A percentile compares a stretch with the other conserved stretches of the same genome.
Conservation (phyloP, 2,329 filamentous ascomycete species). For the Phaeomoniella chlamydospora region DNA sequence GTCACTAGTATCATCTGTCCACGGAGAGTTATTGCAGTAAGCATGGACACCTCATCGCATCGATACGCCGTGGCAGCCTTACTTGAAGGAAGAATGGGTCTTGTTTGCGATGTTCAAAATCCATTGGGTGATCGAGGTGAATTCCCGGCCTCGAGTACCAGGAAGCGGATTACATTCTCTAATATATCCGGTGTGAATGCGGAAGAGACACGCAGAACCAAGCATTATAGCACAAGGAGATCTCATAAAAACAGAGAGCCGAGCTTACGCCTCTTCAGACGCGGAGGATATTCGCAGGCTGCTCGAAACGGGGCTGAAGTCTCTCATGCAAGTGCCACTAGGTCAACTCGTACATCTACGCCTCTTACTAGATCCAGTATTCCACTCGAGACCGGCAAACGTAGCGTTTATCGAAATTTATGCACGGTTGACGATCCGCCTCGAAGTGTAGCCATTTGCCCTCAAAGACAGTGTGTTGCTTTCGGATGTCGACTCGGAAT, state of each 20-base stretch:
- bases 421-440: conserved; percentile 49
- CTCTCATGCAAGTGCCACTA: conserved; percentile 2
- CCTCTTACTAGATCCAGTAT: conserved; percentile 1
- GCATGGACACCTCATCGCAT: conserved; percentile 46
- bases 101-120: conserved; percentile 39
- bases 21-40: conserved; percentile 40
- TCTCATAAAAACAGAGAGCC: not conserved
- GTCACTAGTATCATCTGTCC: conserved; percentile 43
- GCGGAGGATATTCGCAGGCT: not conserved
- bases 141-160: not conserved
- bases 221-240: not conserved
- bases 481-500: conserved; percentile 50
- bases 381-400: conserved; percentile 4
- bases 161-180: not conserved
- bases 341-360: not conserved
- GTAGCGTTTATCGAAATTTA: conserved; percentile 30
- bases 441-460: conserved; percentile 50
- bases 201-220: not conserved
- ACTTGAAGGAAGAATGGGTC: conserved; percentile 43
- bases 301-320: not conserved
- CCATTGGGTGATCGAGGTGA: not conserved
- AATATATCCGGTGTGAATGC: not conserved
- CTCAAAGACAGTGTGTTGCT: conserved; percentile 48
- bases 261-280: not conserved
- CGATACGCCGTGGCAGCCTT: conserved; percentile 43